Percentiles rank a stretch among this genome's conserved stretches.
Conservation (phyloP, 257 asterid species). For the Rauvolfia tetraphylla region DNA sequence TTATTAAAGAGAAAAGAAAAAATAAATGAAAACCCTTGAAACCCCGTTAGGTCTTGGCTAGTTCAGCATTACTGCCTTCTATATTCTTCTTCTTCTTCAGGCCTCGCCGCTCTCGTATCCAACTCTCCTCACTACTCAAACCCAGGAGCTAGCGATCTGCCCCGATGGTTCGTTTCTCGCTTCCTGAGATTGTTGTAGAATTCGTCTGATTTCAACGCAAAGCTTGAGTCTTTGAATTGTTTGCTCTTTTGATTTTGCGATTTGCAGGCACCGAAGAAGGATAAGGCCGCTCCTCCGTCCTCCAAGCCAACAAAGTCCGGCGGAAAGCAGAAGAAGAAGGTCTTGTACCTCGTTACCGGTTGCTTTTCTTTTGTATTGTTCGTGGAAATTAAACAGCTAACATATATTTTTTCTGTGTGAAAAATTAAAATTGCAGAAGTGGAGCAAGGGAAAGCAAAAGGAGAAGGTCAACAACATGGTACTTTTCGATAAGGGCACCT, state of each 20-base stretch:
- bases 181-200: too few relatives aligned
- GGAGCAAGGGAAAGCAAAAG: conserved; percentile 93
- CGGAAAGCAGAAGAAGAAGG: conserved; percentile 98
- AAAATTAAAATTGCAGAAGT: conserved; percentile 49
- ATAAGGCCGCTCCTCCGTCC: conserved; percentile 81
- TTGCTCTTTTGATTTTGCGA: not conserved
- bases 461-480: conserved; percentile 98
- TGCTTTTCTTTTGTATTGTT: too few relatives aligned
- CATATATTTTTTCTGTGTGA: too few relatives aligned
- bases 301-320: conserved; percentile 94
- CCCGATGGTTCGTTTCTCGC: conserved; percentile 19
- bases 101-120: not conserved
- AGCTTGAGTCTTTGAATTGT: not conserved
- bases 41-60: too few relatives aligned
- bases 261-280: conserved; percentile 92
- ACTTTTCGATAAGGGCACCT: conserved; percentile 73
- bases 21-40: too few relatives aligned
- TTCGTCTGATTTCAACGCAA: not conserved
- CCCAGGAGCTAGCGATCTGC: not conserved
- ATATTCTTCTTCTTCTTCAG: too few relatives aligned
- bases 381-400: too few relatives aligned
- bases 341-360: too few relatives aligned
- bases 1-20: too few relatives aligned
- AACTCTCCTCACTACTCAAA: not conserved
- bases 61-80: too few relatives aligned